Base-by-base conservation (phyloP, 345 rosid species). In the Angophora floribunda region DNA sequence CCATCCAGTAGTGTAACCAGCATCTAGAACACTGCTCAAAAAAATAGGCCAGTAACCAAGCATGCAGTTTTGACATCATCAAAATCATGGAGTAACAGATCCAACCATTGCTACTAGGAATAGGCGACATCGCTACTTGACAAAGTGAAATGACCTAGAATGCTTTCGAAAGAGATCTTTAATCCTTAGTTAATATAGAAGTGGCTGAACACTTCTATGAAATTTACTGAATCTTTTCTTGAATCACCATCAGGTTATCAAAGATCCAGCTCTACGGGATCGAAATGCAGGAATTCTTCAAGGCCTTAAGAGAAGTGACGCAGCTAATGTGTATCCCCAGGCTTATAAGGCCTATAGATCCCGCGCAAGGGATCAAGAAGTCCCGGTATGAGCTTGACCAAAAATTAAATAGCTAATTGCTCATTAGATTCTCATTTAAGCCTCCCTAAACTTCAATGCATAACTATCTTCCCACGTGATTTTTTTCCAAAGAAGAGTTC, bases 261-360 rank as follows among this genome's bases (percentile, higher is more conserved):
- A 88, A 84, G 89, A 86, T 86, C 87, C 89, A 51, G 90, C 87
- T 55, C 86, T 88, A 7, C 59, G 88, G 85, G 90, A 91, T 67
- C 88, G 88, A 79, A 88, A 89, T 57, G 86, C 79, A 11, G 87
- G 90, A 36, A 86, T 65, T 75, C 88, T 85, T 26, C 88, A 87
- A 75, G 90, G 92, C 87, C 24, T 87, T 52, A 47, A 30, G 5
- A 75, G 41, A 11, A 52, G 50, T 41, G 90, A 85, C 41, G 90
- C 90, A 80, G 75, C 50, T 28, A 51, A 85, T 50, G 70, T 57
- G n/a, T 84, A 87, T 30, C 82, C 52, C 16, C 84, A 89, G 13
- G 87, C 89, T 57, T 88, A 75, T 75, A 9, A 47, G 44, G 91
- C 87, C 75, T 41, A 14, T 88, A 59, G 21, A 53, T 51, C 59